Evolutionary conservation across 2,329 filamentous ascomycete genomes (phyloP).

Genomic region (Bipolaris oryzae): DNA sequence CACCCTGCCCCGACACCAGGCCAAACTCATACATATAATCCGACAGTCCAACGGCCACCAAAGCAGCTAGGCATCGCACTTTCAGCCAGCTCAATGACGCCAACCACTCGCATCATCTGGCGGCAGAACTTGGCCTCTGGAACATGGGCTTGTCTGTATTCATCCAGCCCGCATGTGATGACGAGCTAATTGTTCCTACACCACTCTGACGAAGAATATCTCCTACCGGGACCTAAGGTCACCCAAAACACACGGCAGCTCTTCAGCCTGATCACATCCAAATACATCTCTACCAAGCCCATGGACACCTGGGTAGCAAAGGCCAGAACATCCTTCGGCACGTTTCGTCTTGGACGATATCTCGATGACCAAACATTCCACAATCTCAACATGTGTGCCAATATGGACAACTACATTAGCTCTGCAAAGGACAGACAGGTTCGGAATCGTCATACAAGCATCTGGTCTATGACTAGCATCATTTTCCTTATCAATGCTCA

Average conservation of each 20-base stretch:
- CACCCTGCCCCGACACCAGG: slow-evolving; percentile 49
- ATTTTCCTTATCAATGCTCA: slow-evolving; percentile 23
- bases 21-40: slow-evolving; percentile 29
- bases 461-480: slow-evolving; percentile 20
- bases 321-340: slow-evolving; percentile 53
- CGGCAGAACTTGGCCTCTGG: slow-evolving; percentile 57
- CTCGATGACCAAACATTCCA: slow-evolving; percentile 54
- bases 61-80: slow-evolving; percentile 58
- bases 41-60: slow-evolving; percentile 50
- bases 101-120: slow-evolving; percentile 47
- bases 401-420: slow-evolving; percentile 53
- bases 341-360: no score
- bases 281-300: slow-evolving; percentile 45
- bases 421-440: slow-evolving; percentile 44
- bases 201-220: slow-evolving; percentile 60
- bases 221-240: slow-evolving; percentile 55
- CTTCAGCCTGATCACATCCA: slow-evolving; percentile 54
- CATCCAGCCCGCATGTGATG: background rate
- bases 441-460: slow-evolving; percentile 9
- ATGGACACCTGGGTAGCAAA: slow-evolving; percentile 56
- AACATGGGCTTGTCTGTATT: background rate
- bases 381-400: slow-evolving; percentile 55
- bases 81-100: slow-evolving; percentile 57
- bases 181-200: background rate
- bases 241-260: slow-evolving; percentile 55